Base-by-base conservation (phyloP, 805 yeast species). In the Lachancea dasiensis region DNA sequence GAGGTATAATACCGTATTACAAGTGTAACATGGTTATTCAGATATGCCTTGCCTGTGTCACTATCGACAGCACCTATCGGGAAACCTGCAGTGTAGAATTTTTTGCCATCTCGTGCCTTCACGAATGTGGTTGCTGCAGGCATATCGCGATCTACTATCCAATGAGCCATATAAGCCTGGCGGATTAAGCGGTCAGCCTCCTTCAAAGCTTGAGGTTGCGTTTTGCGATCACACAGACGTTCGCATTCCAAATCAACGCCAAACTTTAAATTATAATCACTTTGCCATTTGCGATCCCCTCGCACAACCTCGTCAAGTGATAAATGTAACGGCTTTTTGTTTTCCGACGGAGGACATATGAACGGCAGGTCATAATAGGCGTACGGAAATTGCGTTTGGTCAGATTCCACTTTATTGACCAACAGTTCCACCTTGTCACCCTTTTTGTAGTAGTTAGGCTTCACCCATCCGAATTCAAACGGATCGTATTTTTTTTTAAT, bases 121-220 rank as follows among this genome's bases (percentile, higher is more conserved):
- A 80, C 73, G 47, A 80, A 82, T 0, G 95, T 81, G 0, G 95
- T 86, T 1, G 95, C 90, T 6, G 92, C 94, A 0, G 95, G 95
- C 23, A 86, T 63, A 26, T 55, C 60, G 16, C 79, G 84, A 61
- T 87, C 95, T 11, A 86, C 66, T 18, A 74, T 60, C 95, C 95
- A 86, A 52, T 86, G 89, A 10, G 75, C 87, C 37, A 80, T 79
- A 50, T 86, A 86, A 2, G 83, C 83, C 37, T 78, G 64, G 48
- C 73, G 67, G 25, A 86, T 77, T 43, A 86, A 63, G 19, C 73
- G 69, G 41, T 67, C 75, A 0, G 90, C 86, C 35, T 73, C 65
- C 36, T 58, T 63, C 23, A 81, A 52, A 5, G 74, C 81, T 1
- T 58, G 58, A 13, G 69, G 70, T n/a, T 55, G 60, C 10, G 81